Evolutionary conservation across 2,329 filamentous ascomycete species (phyloP), one percentile per base, ranked within the genome.

Genomic region (Dendrostoma leiphaemia): DNA sequence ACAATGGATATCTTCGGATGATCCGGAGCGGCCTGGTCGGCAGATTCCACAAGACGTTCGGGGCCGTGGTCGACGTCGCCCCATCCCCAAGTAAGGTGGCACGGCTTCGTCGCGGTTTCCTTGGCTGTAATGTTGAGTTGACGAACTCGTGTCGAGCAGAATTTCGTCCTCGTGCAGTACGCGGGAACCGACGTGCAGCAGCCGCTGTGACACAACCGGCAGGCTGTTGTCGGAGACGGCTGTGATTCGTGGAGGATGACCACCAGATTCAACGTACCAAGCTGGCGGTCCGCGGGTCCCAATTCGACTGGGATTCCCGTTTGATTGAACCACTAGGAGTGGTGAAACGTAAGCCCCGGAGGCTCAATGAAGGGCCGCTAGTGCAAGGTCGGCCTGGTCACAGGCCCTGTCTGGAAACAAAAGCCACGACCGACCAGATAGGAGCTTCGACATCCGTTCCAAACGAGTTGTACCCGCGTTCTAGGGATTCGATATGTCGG

Each of bases 361-460:
- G 53, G 48, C 53, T 52, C 38, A 52, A 45, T 15, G 37, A 35
- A 31, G 32, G 48, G 34, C 43, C 41, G 49, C 53, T 37, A 40
- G 47, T 29, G 32, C 47, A 40, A 29, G 38, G 23, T 6, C 8
- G n/a, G 31, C n/a, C 6, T 15, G 15, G n/a, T n/a, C n/a, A n/a
- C n/a, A n/a, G 34, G 32, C 13, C 19, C 13, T 48, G 15, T 9
- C 24, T 6, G 8, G 21, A 17, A 35, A 23, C 53, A 41, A 24
- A 48, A 31, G 15, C 6, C 19, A n/a, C n/a, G 35, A 24, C 19
- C 8, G 23, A 19, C 28, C 24, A 55, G 53, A 55, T 47, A 55
- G 53, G 53, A 55, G n/a, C 31, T 24, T 38, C 48, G 48, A 21
- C 48, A 34, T 52, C 53, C 53, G 53, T 41, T 38, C 53, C 48